Conservation (phyloP, 2,329 filamentous ascomycete species). For the Fusarium napiforme region DNA sequence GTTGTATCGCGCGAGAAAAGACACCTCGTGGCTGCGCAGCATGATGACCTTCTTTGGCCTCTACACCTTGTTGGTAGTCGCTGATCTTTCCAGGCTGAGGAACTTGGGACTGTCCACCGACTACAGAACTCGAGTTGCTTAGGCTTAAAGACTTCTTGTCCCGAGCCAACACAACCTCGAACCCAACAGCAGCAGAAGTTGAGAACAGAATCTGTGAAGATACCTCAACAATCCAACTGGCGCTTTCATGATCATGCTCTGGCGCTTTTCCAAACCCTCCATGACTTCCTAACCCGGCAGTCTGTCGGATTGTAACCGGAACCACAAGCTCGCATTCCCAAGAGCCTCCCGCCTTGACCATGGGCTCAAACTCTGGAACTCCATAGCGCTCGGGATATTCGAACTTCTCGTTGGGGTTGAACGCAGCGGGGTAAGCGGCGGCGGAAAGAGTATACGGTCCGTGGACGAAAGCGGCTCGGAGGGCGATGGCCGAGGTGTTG, state of each 20-base stretch:
- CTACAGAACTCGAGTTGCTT: conserved; percentile 60
- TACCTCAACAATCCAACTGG: conserved; percentile 91
- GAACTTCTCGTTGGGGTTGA: conserved; percentile 84
- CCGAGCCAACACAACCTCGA: conserved; percentile 85
- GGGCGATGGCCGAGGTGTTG: conserved; percentile 89
- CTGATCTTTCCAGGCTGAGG: conserved; percentile 77
- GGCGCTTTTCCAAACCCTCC: conserved; percentile 59
- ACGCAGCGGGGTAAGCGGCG: conserved; percentile 84
- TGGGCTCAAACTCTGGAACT: conserved; percentile 91
- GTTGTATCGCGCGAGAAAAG: conserved; percentile 81
- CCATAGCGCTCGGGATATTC: conserved; percentile 76
- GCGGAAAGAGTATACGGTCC: conserved; percentile 93
- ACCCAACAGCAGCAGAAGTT: conserved; percentile 84
- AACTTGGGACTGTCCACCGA: conserved; percentile 58
- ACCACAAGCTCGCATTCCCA: conserved; percentile 86
- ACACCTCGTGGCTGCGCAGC: conserved; percentile 77
- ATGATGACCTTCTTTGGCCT: conserved; percentile 68
- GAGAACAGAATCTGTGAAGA: conserved; percentile 96
- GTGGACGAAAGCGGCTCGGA: conserved; percentile 95
- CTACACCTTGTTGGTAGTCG: conserved; percentile 76
- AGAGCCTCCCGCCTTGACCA: conserved; percentile 90
- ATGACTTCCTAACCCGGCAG: conserved; percentile 61
- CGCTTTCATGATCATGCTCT: conserved; percentile 64
- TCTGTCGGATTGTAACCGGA: conserved; percentile 79
- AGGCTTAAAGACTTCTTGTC: conserved; percentile 85